These are phyloP conservation scores for Kentomonas sorsogonicus DNA, from an alignment of 208 protist species.

Conservation along the genomic window DNA sequence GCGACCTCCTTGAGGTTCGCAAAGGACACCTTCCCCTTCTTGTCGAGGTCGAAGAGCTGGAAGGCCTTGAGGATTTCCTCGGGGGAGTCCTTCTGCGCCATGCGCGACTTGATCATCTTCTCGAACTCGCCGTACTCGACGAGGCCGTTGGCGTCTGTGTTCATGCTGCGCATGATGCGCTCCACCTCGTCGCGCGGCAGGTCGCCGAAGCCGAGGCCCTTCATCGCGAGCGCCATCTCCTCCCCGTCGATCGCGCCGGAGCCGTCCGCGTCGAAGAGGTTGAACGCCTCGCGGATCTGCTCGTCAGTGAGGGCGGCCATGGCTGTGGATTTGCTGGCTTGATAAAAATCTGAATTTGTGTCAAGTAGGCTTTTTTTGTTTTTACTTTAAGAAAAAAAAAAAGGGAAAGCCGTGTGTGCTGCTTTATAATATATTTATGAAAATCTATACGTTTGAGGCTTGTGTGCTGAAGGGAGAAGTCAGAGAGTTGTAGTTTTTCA, in stretches of 20 bases:
- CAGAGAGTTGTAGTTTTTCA: no score
- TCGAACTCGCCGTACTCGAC: slow-evolving; percentile 90
- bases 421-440: no score
- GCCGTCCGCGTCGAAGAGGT: slow-evolving; percentile 96
- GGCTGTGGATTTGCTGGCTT: neutral
- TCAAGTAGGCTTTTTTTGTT: neutral
- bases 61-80: slow-evolving; percentile 96
- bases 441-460: no score
- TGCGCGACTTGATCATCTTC: slow-evolving; percentile 86
- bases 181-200: slow-evolving; percentile 91
- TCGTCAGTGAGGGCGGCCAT: slow-evolving; percentile 90
- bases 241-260: slow-evolving; percentile 90
- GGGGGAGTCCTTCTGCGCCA: slow-evolving; percentile 88
- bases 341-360: slow-evolving; percentile 10
- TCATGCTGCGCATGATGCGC: slow-evolving; percentile 83
- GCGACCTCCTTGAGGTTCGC: slow-evolving; percentile 96
- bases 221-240: slow-evolving; percentile 94
- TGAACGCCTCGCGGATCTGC: slow-evolving; percentile 95
- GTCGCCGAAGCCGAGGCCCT: slow-evolving; percentile 93
- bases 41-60: slow-evolving; percentile 94
- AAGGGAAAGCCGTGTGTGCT: no score
- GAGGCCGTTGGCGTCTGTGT: slow-evolving; percentile 84
- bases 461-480: no score
- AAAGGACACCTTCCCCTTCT: slow-evolving; percentile 95
- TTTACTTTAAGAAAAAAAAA: no score